phyloP scores from a whole-genome alignment of 2,329 filamentous ascomycete genomes.

The Dactylellina sp. region DNA sequence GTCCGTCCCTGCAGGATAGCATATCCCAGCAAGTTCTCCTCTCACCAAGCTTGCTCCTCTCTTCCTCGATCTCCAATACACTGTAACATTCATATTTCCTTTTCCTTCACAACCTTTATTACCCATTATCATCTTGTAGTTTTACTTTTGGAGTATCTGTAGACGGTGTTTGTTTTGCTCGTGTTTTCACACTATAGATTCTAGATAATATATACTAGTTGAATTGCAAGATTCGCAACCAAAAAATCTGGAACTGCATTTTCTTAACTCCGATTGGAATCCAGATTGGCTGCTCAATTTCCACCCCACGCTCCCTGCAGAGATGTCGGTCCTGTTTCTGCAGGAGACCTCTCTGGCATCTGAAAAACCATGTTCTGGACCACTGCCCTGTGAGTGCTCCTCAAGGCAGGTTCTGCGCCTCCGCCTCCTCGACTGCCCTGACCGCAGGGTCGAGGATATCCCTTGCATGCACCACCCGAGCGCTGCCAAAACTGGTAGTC shows the following conservation, averaged over 20 bases:
- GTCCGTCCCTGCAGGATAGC: no score
- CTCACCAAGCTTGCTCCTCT: no score
- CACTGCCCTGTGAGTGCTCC: no score
- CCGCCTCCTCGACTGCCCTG: no score
- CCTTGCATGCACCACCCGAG: no score
- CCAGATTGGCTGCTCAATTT: slow-evolving; percentile 4
- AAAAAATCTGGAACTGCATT: no score
- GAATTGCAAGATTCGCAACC: slow-evolving; percentile 14
- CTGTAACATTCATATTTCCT: not conserved
- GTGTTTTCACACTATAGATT: slow-evolving; percentile 4
- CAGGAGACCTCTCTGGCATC: not conserved
- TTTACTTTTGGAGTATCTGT: not conserved
- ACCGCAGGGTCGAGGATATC: no score
- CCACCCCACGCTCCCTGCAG: slow-evolving; percentile 14
- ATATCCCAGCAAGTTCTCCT: no score
- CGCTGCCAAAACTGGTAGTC: no score
- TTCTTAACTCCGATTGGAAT: not conserved
- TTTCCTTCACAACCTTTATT: not conserved
- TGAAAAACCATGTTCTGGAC: no score
- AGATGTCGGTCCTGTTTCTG: not conserved
- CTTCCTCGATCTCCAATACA: no score
- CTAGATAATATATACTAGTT: slow-evolving; percentile 10
- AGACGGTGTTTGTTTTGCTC: slow-evolving; percentile 3
- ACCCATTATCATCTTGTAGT: not conserved
- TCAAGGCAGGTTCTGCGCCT: no score